Evolutionary conservation across 75 land plant genomes (phyloP).

Genomic region (Azolla pinnata): DNA sequence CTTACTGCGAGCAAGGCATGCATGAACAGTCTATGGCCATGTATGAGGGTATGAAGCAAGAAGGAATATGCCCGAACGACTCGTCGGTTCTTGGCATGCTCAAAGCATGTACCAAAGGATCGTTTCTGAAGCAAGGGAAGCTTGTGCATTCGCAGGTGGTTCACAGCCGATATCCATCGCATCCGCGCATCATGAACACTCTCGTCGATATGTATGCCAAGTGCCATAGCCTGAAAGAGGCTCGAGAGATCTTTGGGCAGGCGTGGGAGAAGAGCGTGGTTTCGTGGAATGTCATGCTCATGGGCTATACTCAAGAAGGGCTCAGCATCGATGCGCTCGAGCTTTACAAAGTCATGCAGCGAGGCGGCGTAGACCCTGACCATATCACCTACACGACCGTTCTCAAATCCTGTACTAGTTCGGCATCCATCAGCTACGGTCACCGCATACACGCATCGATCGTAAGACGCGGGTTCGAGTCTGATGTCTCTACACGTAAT

Average conservation of each 20-base stretch:
- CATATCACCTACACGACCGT: slow-evolving; percentile 33
- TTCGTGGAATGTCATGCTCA: slow-evolving; percentile 8
- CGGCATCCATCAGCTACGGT: slow-evolving; percentile 1
- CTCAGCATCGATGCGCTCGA: neutral
- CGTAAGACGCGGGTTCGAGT: neutral
- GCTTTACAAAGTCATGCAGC: slow-evolving; percentile 18
- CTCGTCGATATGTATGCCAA: slow-evolving; percentile 19
- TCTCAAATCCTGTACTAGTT: slow-evolving; percentile 15
- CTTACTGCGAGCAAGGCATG: too few relatives aligned
- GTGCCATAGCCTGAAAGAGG: slow-evolving; percentile 10
- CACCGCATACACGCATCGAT: slow-evolving; percentile 1
- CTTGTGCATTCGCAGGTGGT: slow-evolving; percentile 8
- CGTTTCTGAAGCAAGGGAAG: slow-evolving; percentile 1
- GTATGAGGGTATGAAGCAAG: slow-evolving; percentile 7
- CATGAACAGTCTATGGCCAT: too few relatives aligned
- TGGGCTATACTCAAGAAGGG: slow-evolving; percentile 3
- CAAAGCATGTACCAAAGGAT: slow-evolving; percentile 3
- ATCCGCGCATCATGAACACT: slow-evolving; percentile 8
- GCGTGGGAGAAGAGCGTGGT: slow-evolving; percentile 10
- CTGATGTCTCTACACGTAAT: slow-evolving; percentile 1
- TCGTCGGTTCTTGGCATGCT: slow-evolving; percentile 1
- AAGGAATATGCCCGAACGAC: slow-evolving; percentile 1
- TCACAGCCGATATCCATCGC: neutral
- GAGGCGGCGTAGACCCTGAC: slow-evolving; percentile 31
- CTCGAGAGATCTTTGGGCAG: neutral